A percentile compares a stretch with the other conserved stretches of the same genome.
Conservation (phyloP, 306 rosid genomes). For the Rosa rugosa region DNA sequence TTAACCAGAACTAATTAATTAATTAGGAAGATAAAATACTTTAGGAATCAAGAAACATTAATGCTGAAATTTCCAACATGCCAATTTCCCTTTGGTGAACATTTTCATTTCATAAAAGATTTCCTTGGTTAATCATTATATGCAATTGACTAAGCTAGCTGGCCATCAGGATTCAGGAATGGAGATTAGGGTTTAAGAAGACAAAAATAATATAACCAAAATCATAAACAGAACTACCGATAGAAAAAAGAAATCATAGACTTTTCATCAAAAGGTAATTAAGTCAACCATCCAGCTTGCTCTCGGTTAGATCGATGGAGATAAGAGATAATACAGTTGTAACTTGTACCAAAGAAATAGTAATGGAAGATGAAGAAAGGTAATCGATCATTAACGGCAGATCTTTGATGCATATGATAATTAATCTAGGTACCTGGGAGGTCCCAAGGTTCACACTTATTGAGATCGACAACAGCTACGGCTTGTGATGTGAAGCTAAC, state of each 20-base stretch:
- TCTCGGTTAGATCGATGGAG: neutral
- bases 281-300: neutral
- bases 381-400: too few relatives aligned
- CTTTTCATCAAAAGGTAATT: neutral
- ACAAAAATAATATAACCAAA: neutral
- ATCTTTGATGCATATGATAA: too few relatives aligned
- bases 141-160: too few relatives aligned
- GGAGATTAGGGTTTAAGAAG: neutral
- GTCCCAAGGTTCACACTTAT: constrained; percentile 96
- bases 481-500: constrained; percentile 59
- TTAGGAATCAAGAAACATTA: too few relatives aligned
- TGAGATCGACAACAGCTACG: constrained; percentile 85
- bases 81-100: neutral
- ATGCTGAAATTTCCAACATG: neutral
- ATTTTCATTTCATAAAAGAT: neutral
- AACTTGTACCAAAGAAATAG: neutral
- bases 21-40: neutral
- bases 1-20: neutral
- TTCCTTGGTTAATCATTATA: neutral
- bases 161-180: too few relatives aligned
- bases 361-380: neutral
- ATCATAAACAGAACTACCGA: neutral
- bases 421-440: constrained; percentile 52
- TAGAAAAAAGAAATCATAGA: neutral
- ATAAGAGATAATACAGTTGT: too few relatives aligned